Evolutionary conservation across 257 asterid species (phyloP).

Genomic region (Osmanthus fragrans): DNA sequence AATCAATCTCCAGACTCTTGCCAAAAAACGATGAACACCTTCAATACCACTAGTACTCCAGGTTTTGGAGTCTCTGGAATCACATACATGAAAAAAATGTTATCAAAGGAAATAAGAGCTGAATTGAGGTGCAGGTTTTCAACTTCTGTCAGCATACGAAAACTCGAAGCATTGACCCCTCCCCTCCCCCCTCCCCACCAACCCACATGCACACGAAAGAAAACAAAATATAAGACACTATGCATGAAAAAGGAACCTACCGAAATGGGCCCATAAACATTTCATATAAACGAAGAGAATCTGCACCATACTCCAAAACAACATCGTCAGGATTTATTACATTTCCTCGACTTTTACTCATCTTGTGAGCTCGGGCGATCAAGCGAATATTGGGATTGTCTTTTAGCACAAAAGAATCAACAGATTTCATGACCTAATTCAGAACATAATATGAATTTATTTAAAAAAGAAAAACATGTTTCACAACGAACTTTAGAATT

Average conservation of each 20-base stretch:
- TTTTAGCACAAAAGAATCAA: conserved; percentile 82
- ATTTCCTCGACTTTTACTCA: conserved; percentile 99
- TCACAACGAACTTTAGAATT: neutral
- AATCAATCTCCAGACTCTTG: conserved; percentile 88
- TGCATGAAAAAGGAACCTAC: conserved; percentile 36
- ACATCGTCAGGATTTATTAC: conserved; percentile 97
- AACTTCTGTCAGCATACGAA: neutral
- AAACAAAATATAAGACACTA: conserved; percentile 15
- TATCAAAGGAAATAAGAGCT: conserved; percentile 7
- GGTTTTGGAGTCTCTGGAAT: conserved; percentile 82
- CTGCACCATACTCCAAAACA: conserved; percentile 90
- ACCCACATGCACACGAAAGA: neutral
- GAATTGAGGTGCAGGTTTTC: neutral
- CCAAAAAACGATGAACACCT: conserved; percentile 93
- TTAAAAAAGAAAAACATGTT: neutral
- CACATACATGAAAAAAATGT: conserved; percentile 14
- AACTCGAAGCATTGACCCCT: neutral
- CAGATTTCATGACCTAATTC: conserved; percentile 71
- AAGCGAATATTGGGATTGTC: conserved; percentile 65
- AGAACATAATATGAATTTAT: conserved; percentile 21
- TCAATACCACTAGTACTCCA: conserved; percentile 98
- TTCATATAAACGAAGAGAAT: conserved; percentile 95
- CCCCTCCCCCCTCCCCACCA: neutral
- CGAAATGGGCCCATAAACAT: conserved; percentile 99
- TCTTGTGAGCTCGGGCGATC: conserved; percentile 86